These are phyloP conservation scores for Calonectria multiphialidica DNA, from an alignment of 2,329 filamentous ascomycete species.

Conservation along the genomic window DNA sequence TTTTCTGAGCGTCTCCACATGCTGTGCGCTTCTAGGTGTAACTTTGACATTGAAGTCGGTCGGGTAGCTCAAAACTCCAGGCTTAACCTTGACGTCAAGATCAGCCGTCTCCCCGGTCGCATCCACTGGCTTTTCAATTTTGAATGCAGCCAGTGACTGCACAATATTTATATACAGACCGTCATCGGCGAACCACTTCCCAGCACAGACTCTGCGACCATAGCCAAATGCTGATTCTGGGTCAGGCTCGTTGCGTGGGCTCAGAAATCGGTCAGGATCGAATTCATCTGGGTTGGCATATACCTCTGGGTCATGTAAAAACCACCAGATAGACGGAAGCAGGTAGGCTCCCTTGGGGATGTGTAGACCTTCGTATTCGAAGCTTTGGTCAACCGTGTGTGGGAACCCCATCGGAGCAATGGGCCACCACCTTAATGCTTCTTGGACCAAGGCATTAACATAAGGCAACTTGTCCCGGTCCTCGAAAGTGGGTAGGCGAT, in stretches of 20 bases:
- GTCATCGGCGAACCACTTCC: not conserved
- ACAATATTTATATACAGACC: not conserved
- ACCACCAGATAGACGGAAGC: conserved; percentile 23
- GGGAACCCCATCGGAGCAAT: not conserved
- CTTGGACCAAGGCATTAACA: conserved; percentile 65
- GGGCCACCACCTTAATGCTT: conserved; percentile 66
- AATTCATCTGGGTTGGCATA: conserved; percentile 15
- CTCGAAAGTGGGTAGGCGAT: conserved; percentile 60
- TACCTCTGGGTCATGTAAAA: conserved; percentile 6
- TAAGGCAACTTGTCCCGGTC: conserved; percentile 65
- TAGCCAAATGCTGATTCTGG: not conserved
- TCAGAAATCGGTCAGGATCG: conserved; percentile 25
- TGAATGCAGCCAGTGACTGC: not conserved
- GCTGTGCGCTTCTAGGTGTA: not conserved
- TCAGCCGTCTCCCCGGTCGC: not conserved
- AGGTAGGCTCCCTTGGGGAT: conserved; percentile 28
- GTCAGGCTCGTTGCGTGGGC: not conserved
- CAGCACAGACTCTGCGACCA: not conserved
- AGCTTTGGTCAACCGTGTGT: conserved; percentile 17
- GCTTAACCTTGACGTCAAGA: not conserved
- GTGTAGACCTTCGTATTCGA: conserved; percentile 20
- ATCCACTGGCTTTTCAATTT: not conserved
- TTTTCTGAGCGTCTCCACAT: not conserved
- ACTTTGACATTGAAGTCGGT: not conserved
- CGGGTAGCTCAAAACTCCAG: not conserved